Base-by-base conservation (phyloP, 2,329 filamentous ascomycete species). In the Alternaria gaisen region DNA sequence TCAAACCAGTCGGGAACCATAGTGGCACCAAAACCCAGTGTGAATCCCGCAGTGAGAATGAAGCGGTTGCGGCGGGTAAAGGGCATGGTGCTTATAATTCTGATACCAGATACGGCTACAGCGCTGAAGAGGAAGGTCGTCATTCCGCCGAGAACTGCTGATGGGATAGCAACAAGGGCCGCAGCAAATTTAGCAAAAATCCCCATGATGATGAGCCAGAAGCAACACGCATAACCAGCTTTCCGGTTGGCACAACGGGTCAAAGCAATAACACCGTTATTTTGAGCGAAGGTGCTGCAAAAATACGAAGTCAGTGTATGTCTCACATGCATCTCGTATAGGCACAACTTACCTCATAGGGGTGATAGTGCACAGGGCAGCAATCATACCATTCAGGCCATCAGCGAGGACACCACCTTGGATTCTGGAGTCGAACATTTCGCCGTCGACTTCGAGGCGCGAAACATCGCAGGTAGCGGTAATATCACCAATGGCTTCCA, bases 151-250 rank as follows among this genome's bases (percentile, higher is more conserved):
- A 84, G 72, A 0, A 84, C 82, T 1, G 82, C 69, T 10, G 68
- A 73, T 0, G 92, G 92, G 65, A 95, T 94, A 5, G 91, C 86
- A 5, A 92, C 90, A 4, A 95, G 86, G 0, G 91, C 86, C 1
- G 92, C 92, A 0, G 91, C 91, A 68, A 94, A 94, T 78, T 95
- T 95, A 67, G 91, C 87, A 69, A 94, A 93, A 62, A 95, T 82
- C 16, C 92, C 92, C 87, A 93, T 93, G 67, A 95, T 77, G 63
- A 95, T 79, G 11, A 95, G 85, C 82, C 93, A 93, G 71, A 91
- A 83, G 75, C 87, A 93, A 73, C 89, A 91, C 50, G 89, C 90
- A 75, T 93, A 93, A 5, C 92, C 92, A 5, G 91, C 92, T 47
- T 88, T 90, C 55, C 92, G 87, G 76, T 93, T 94, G 1, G 92